phyloP scores from a whole-genome alignment of 108 stramenopile genomes.

The Stephanodiscus triporus region DNA sequence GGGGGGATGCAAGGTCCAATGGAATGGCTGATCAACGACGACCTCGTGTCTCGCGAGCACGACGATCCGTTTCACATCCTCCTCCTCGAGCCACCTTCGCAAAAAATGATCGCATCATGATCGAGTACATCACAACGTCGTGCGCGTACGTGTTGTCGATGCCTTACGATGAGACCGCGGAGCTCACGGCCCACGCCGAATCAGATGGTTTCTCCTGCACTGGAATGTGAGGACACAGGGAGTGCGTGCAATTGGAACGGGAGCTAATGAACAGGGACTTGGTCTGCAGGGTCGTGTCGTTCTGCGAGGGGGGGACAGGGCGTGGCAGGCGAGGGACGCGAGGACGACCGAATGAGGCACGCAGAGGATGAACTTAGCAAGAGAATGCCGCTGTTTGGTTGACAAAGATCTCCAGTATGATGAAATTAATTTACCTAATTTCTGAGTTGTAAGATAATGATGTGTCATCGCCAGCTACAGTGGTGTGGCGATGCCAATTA shows the following conservation, averaged over 20 bases:
- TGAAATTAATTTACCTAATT: no score
- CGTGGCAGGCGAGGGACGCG: constrained; percentile 86
- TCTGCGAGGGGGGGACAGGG: constrained; percentile 72
- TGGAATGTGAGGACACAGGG: constrained; percentile 78
- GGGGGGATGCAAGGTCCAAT: constrained; percentile 51
- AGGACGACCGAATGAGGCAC: constrained; percentile 21
- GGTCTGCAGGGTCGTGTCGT: constrained; percentile 78
- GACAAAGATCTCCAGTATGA: no score
- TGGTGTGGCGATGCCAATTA: no score
- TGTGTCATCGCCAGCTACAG: no score
- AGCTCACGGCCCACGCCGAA: constrained; percentile 58
- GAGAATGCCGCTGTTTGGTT: no score
- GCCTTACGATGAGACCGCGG: constrained; percentile 76
- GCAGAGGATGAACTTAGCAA: not conserved
- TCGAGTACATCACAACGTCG: constrained; percentile 63
- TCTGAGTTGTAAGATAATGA: no score
- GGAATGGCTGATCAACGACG: constrained; percentile 75
- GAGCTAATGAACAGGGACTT: constrained; percentile 76
- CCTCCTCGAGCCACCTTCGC: constrained; percentile 69
- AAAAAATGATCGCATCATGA: constrained; percentile 68
- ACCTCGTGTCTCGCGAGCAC: constrained; percentile 53
- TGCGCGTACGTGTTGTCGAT: constrained; percentile 78
- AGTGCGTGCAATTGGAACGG: constrained; percentile 69
- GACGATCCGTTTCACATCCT: constrained; percentile 88
- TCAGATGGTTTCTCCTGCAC: constrained; percentile 71